phyloP scores from a whole-genome alignment of 164 flowering plant genomes.

The Annona squamosa region DNA sequence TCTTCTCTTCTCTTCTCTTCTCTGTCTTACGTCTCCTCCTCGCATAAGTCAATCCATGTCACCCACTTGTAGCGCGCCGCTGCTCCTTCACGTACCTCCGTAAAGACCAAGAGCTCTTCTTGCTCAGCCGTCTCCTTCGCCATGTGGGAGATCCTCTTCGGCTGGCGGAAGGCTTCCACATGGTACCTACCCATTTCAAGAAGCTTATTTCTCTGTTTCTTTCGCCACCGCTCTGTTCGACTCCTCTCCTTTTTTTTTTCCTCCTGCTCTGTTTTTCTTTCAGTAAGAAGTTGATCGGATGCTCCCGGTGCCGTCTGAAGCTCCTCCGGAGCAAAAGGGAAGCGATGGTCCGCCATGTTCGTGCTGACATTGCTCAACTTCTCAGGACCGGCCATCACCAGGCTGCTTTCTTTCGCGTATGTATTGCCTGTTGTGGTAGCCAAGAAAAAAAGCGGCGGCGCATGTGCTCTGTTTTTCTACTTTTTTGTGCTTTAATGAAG shows the following conservation, averaged over 20 bases:
- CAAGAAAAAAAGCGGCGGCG: no score
- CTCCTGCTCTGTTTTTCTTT: neutral
- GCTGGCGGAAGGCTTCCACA: constrained; percentile 13
- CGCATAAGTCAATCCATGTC: no score
- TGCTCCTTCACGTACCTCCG: no score
- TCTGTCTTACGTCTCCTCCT: no score
- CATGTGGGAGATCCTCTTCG: constrained; percentile 4
- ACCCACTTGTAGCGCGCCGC: no score
- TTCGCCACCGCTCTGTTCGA: neutral
- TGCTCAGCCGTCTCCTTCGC: no score
- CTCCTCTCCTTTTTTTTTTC: neutral
- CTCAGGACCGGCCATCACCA: constrained; percentile 43
- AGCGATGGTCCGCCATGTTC: constrained; percentile 41
- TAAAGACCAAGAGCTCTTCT: no score
- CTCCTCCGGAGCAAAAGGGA: constrained; percentile 57
- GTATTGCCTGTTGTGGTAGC: neutral
- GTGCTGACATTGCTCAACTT: constrained; percentile 55
- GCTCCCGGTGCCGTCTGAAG: constrained; percentile 58
- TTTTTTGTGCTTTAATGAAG: no score
- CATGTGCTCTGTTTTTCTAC: no score
- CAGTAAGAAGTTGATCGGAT: constrained; percentile 65
- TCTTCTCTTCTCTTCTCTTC: no score
- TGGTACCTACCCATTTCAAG: constrained; percentile 2
- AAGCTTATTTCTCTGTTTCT: neutral
- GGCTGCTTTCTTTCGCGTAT: constrained; percentile 27